phyloP scores from a whole-genome alignment of 805 yeast genomes.

The Pichia exigua region DNA sequence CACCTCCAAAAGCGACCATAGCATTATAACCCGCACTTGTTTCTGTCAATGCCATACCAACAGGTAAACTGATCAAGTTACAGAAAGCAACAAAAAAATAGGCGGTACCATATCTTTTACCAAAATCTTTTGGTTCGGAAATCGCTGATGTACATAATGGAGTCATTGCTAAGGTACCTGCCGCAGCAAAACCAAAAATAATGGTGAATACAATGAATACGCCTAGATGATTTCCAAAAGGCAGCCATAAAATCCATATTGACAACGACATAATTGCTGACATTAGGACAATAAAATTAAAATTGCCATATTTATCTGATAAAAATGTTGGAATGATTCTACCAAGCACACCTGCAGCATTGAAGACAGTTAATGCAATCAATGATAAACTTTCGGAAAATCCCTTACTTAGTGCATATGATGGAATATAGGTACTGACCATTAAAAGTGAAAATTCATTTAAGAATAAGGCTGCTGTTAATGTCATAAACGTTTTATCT shows the following conservation, averaged over 20 bases:
- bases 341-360: slow-evolving; percentile 38
- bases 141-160: slow-evolving; percentile 67
- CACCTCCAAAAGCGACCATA: slow-evolving; percentile 29
- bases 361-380: slow-evolving; percentile 37
- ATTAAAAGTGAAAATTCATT: slow-evolving; percentile 47
- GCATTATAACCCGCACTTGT: slow-evolving; percentile 23
- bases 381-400: slow-evolving; percentile 34
- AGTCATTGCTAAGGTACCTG: slow-evolving; percentile 55
- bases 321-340: slow-evolving; percentile 37
- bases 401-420: slow-evolving; percentile 48
- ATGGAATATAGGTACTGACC: slow-evolving; percentile 46
- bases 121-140: slow-evolving; percentile 56
- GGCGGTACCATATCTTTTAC: slow-evolving; percentile 63
- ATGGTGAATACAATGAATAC: slow-evolving; percentile 46
- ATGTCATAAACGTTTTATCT: slow-evolving; percentile 35
- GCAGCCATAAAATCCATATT: slow-evolving; percentile 51
- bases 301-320: slow-evolving; percentile 39
- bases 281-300: slow-evolving; percentile 32
- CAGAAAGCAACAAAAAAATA: slow-evolving; percentile 42
- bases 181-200: slow-evolving; percentile 50
- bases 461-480: slow-evolving; percentile 36
- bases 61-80: slow-evolving; percentile 40
- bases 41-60: slow-evolving; percentile 30
- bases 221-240: slow-evolving; percentile 41
- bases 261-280: slow-evolving; percentile 36